Percentiles rank a stretch among this genome's conserved stretches.
These are phyloP conservation scores for Plasmodium coatneyi DNA, from an alignment of 169 alveolate species.

Conservation along the genomic window DNA sequence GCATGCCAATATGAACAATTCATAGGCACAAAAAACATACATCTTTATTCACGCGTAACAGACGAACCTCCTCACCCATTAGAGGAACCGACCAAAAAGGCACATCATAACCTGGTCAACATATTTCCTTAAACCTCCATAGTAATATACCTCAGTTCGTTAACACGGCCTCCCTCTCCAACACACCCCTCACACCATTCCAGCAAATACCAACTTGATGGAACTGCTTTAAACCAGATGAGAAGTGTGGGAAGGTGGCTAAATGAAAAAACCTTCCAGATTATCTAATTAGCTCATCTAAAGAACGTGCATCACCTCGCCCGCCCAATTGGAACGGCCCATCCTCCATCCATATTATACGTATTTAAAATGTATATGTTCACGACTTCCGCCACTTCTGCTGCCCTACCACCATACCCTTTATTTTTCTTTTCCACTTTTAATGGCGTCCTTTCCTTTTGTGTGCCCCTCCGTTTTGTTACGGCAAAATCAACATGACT, in stretches of 20 bases:
- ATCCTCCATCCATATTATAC: neutral
- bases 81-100: neutral
- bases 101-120: neutral
- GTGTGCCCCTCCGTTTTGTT: slow-evolving; percentile 67
- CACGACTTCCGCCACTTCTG: neutral
- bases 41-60: neutral
- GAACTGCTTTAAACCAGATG: neutral
- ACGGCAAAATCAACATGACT: slow-evolving; percentile 47
- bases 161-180: neutral
- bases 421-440: neutral
- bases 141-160: neutral
- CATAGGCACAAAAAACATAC: neutral
- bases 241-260: neutral
- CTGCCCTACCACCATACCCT: neutral
- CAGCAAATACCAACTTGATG: neutral
- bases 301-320: neutral
- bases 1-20: neutral
- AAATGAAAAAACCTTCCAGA: too few relatives aligned
- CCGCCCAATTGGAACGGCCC: neutral
- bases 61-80: neutral
- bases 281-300: neutral
- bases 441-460: neutral
- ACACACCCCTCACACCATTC: too few relatives aligned
- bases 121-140: neutral
- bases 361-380: neutral